Conservation (phyloP, 78 protist species). For the Dictyostelium firmibasis region DNA sequence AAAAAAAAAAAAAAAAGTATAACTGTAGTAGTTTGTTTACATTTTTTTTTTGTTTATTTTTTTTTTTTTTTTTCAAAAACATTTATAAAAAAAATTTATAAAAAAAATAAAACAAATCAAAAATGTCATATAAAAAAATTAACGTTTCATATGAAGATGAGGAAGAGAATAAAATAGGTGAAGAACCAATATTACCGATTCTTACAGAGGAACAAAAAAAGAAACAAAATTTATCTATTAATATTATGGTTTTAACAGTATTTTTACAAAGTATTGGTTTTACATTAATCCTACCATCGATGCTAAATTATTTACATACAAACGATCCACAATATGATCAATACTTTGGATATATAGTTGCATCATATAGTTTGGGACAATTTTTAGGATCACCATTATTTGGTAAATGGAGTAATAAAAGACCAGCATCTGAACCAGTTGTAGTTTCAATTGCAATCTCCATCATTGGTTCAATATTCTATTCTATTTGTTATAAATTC, state of each 20-base stretch:
- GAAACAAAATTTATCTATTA: neutral
- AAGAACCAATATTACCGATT: neutral
- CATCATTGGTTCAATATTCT: conserved; percentile 43
- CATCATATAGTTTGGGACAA: conserved; percentile 63
- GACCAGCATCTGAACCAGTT: conserved; percentile 26
- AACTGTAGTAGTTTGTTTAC: no score
- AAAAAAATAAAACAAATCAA: neutral
- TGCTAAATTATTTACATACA: neutral
- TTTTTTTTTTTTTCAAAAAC: no score
- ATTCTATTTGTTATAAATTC: conserved; percentile 16
- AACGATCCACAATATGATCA: neutral
- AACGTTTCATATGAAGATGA: neutral
- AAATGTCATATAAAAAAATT: neutral
- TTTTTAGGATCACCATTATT: conserved; percentile 65
- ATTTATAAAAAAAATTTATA: no score
- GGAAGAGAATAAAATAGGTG: neutral
- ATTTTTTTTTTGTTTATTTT: no score
- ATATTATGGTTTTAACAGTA: conserved; percentile 64
- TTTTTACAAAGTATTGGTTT: conserved; percentile 61
- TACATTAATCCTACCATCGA: conserved; percentile 37
- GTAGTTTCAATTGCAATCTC: conserved; percentile 12
- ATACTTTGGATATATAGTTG: conserved; percentile 30
- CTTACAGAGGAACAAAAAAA: neutral
- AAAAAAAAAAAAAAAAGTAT: no score
- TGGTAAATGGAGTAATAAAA: conserved; percentile 67